Evolutionary conservation across 768 basidiomycete species (phyloP).

Genomic region (Lanmaoa pseudosensibilis): DNA sequence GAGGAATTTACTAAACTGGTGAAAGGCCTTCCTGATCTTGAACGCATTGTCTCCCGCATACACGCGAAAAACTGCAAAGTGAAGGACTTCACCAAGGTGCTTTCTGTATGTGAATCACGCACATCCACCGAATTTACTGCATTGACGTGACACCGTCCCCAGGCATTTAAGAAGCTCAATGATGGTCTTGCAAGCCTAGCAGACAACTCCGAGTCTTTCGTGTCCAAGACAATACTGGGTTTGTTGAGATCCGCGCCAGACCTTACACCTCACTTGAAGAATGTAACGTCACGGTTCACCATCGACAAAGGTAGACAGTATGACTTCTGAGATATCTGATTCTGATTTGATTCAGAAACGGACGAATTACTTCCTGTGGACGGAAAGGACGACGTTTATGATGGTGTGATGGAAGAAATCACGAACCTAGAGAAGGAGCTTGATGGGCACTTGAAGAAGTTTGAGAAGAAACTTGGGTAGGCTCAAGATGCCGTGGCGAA

Average conservation of each 20-base stretch:
- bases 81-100: conserved; percentile 83
- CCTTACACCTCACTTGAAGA: conserved; percentile 65
- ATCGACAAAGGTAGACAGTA: conserved; percentile 53
- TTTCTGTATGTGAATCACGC: conserved; percentile 51
- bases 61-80: conserved; percentile 91
- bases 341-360: conserved; percentile 43
- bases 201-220: conserved; percentile 68
- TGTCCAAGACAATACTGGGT: conserved; percentile 71
- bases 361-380: conserved; percentile 75
- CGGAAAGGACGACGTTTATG: conserved; percentile 88
- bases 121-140: neutral
- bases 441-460: conserved; percentile 61
- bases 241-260: conserved; percentile 83
- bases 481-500: conserved; percentile 5
- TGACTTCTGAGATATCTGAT: conserved; percentile 9
- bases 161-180: conserved; percentile 78
- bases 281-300: conserved; percentile 68
- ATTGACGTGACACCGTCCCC: conserved; percentile 6
- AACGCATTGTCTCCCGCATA: conserved; percentile 91
- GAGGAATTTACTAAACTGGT: conserved; percentile 70
- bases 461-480: conserved; percentile 70
- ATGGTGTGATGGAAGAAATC: conserved; percentile 74
- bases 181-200: conserved; percentile 63
- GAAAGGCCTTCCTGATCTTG: conserved; percentile 86
- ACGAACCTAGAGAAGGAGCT: conserved; percentile 66